Base-by-base conservation (phyloP, 2,329 filamentous ascomycete species). In the Aspergillus floridensis region DNA sequence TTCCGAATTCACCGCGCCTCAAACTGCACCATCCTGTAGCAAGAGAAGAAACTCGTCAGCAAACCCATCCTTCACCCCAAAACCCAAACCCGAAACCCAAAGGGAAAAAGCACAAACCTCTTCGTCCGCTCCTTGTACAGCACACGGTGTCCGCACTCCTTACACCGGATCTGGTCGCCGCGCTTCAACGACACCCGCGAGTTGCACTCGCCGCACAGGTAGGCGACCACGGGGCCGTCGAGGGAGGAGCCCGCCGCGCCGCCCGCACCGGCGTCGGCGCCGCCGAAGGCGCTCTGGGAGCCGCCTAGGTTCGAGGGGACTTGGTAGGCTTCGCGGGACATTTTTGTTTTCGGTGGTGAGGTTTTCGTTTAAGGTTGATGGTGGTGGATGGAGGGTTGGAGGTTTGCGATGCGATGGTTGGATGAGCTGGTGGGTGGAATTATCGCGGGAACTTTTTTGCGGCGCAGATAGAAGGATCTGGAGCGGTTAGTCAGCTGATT, bases 91-190 rank as follows among this genome's bases (percentile, higher is more conserved):
- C 19, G 49, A 35, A 26, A 4, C 32, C 41, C 31, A 12, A 50
- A 12, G 22, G 6, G 21, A n/a, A 60, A 50, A 50, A 49, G 54
- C 60, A 80, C 89, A 78, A 76, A 97, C 95, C 95, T 87, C 84
- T 96, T 97, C 49, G 95, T 99, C 73, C 95, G 82, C 85, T 97
- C 91, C 86, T 99, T 99, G 80, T 98, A 98, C 67, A 99, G 80
- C 62, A 99, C 92, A 66, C 95, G 88, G 72, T 96, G 95, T 7
- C 95, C 95, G 76, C 95, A 99, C 79, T 93, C 90, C 76, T 91
- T 90, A 83, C 92, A 96, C 29, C 91, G 84, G 67, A 96, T 93
- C 35, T 89, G 87, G 70, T 95, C 91, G 63, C 87, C 88, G 66
- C 88, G 86, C 77, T 89, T 89, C 68, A 96, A 81, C 19, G 85